Evolutionary conservation across 2,329 filamentous ascomycete species (phyloP).

Genomic region (Aspergillus eucalypticola): DNA sequence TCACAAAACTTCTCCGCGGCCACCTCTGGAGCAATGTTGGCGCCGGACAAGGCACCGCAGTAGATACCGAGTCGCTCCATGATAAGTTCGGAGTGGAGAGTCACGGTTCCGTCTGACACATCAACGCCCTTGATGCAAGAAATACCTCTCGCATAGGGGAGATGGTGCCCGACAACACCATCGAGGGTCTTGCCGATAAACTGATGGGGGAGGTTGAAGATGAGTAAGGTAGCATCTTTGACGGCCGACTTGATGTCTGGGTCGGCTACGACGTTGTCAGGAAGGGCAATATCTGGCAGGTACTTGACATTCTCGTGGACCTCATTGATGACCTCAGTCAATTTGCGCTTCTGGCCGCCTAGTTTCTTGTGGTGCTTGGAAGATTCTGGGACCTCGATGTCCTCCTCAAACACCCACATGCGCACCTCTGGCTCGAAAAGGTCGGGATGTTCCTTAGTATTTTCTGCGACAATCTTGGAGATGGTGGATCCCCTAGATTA

Average conservation of each 20-base stretch:
- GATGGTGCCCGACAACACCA: slow-evolving; percentile 75
- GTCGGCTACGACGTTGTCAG: slow-evolving; percentile 58
- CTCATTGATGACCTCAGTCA: slow-evolving; percentile 83
- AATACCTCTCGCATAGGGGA: slow-evolving; percentile 84
- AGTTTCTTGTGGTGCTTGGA: slow-evolving; percentile 69
- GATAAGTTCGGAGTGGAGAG: slow-evolving; percentile 87
- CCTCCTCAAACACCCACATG: slow-evolving; percentile 56
- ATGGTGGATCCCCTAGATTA: slow-evolving; percentile 81
- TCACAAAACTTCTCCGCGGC: slow-evolving; percentile 91
- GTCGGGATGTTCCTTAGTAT: slow-evolving; percentile 70
- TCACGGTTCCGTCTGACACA: slow-evolving; percentile 77
- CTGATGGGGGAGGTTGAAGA: slow-evolving; percentile 89
- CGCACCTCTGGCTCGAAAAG: slow-evolving; percentile 70
- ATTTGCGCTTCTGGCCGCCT: slow-evolving; percentile 71
- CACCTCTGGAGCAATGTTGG: slow-evolving; percentile 90
- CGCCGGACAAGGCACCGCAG: slow-evolving; percentile 85
- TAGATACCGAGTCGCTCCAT: slow-evolving; percentile 86
- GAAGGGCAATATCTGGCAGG: slow-evolving; percentile 77
- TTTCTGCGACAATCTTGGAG: slow-evolving; percentile 91
- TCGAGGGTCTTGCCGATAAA: slow-evolving; percentile 56
- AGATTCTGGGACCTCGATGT: slow-evolving; percentile 75
- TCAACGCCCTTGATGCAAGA: slow-evolving; percentile 96
- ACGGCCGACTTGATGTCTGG: slow-evolving; percentile 62
- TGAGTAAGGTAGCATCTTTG: slow-evolving; percentile 75
- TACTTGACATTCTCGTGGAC: slow-evolving; percentile 96